A percentile compares a stretch with the other conserved stretches of the same genome.
Conservation (phyloP, 768 basidiomycete genomes). For the Tremella mesenterica region DNA sequence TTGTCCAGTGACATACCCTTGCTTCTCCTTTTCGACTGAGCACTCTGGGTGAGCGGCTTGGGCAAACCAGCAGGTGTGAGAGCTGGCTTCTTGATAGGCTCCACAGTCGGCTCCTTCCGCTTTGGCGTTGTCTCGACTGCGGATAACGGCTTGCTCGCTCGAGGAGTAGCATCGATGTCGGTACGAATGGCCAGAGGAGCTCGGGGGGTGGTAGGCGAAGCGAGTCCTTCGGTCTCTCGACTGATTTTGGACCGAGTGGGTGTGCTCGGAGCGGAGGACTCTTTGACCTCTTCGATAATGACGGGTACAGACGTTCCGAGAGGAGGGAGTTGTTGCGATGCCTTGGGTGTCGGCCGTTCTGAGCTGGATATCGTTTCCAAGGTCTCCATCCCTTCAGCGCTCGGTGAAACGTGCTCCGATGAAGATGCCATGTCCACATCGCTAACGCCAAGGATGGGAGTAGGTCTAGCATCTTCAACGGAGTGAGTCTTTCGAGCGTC, state of each 20-base stretch:
- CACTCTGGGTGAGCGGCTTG: slow-evolving; percentile 12
- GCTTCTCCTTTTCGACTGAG: slow-evolving; percentile 49
- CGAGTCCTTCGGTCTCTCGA: neutral
- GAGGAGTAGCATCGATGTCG: slow-evolving; percentile 15
- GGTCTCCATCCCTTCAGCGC: slow-evolving; percentile 6
- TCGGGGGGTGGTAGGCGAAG: slow-evolving; percentile 30
- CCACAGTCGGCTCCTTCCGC: neutral
- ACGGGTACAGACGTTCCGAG: neutral
- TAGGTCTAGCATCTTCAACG: neutral
- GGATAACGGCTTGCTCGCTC: slow-evolving; percentile 3
- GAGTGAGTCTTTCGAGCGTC: slow-evolving; percentile 3
- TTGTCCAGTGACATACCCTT: slow-evolving; percentile 71
- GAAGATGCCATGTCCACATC: slow-evolving; percentile 31
- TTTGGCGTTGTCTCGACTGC: slow-evolving; percentile 11
- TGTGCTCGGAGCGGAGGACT: slow-evolving; percentile 19
- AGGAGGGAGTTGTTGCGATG: slow-evolving; percentile 7
- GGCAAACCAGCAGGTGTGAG: slow-evolving; percentile 17
- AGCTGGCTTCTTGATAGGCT: neutral
- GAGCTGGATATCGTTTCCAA: neutral
- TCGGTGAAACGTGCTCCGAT: slow-evolving; percentile 3
- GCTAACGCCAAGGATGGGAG: neutral
- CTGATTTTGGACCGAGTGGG: slow-evolving; percentile 4
- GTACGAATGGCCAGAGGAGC: slow-evolving; percentile 6
- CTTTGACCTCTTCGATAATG: neutral
- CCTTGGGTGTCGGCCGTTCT: slow-evolving; percentile 2